phyloP scores from a whole-genome alignment of 345 rosid genomes.

The Citrus reticulata region DNA sequence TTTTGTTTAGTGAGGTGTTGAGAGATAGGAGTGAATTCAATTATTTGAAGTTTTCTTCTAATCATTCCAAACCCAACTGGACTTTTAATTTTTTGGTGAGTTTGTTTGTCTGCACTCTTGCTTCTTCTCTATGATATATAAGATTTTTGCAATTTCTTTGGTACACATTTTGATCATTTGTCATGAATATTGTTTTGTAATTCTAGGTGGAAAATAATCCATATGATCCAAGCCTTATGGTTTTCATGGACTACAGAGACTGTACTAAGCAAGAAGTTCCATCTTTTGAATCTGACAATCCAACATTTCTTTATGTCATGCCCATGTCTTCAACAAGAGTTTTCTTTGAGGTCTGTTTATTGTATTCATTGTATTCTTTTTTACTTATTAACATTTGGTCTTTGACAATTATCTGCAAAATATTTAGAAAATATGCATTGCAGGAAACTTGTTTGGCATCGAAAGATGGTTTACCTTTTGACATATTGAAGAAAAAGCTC shows the following conservation, averaged over 20 bases:
- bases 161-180: background rate
- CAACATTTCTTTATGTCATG: conserved; percentile 91
- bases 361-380: background rate
- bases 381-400: background rate
- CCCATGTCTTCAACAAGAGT: conserved; percentile 80
- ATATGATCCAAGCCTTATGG: conserved; percentile 92
- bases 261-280: conserved; percentile 48
- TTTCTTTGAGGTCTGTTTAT: conserved; percentile 74
- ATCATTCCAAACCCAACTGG: background rate
- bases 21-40: background rate
- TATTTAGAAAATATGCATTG: conserved; percentile 16
- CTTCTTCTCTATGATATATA: background rate
- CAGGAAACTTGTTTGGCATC: conserved; percentile 99
- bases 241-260: conserved; percentile 97
- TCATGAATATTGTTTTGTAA: conserved; percentile 8
- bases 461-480: conserved; percentile 86
- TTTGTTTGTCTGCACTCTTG: background rate
- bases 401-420: conserved; percentile 10
- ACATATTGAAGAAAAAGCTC: conserved; percentile 72
- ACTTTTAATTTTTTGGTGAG: background rate
- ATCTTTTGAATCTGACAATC: conserved; percentile 59
- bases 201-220: conserved; percentile 90
- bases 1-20: background rate
- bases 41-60: background rate
- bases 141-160: background rate